Evolutionary conservation across 495 filamentous ascomycete genomes (phyloP), one percentile per base, ranked within the genome.

Genomic region (Aspergillus sparsus): DNA sequence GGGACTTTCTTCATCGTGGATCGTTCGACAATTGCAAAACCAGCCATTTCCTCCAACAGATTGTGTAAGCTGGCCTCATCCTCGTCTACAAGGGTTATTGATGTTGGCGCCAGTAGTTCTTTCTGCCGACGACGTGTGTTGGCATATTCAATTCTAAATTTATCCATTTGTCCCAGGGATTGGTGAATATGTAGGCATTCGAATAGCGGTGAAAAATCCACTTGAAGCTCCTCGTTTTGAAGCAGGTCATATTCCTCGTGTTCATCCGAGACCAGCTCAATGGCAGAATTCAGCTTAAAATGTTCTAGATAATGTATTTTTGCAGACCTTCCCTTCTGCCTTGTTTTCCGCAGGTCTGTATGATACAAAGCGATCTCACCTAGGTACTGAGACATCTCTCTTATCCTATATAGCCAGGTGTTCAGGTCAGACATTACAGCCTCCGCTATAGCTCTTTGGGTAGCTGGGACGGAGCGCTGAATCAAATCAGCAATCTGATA

Each of bases 321-420:
- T 58, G 93, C 86, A 34, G 86, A 82, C 16, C 94, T 82, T 59
- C 93, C 86, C 67, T 92, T 90, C 64, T 96, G 91, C 53, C 94
- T 82, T 39, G 82, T 82, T 58, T 93, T 85, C n/a, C 94, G 84
- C 65, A 95, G 80, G 62, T 96, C 88, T 0, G 94, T 98, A 66
- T 96, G 90, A 67, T 92, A 97, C 68, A 99, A 92, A 21, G 94
- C 92, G n/a, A 99, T 89, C 72, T 98, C 93, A 4, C 94, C 94
- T 21, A 99, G 78, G 55, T 93, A 96, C 61, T 96, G 92, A 0
- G 92, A 96, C 36, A 92, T 95, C 71, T 98, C 95, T 58, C 95
- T 86, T 60, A 99, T 96, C 33, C 90, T 87, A 69, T 87, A 98
- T n/a, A 99, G 79, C 94, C 94, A 99, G 2, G 90, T 97, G 71